Percentiles rank a stretch among this genome's conserved stretches.
Evolutionary conservation across 2,329 filamentous ascomycete species (phyloP).

Genomic region (Aspergillus pseudoviridinutans): DNA sequence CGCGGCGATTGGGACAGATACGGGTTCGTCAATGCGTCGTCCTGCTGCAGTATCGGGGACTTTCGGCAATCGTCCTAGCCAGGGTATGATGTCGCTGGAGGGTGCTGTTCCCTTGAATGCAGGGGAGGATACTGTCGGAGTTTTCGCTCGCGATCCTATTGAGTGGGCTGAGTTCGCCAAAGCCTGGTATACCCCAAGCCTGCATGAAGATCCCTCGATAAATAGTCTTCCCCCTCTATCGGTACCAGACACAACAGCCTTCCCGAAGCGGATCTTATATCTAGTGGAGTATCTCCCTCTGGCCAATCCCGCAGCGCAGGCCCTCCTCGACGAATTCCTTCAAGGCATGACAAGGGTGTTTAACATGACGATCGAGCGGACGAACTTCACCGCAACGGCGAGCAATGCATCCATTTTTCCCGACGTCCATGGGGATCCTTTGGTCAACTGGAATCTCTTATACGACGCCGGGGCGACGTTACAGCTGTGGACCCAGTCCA

Average conservation of each 20-base stretch:
- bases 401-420: conserved; percentile 5
- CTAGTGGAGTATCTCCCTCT: conserved; percentile 17
- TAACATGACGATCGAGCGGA: conserved; percentile 24
- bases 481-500: conserved; percentile 6
- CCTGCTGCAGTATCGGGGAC: conserved; percentile 43
- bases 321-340: conserved; percentile 4
- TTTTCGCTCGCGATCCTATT: conserved; percentile 31
- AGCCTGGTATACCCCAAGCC: conserved; percentile 8
- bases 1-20: conserved; percentile 38
- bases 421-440: neutral
- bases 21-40: conserved; percentile 46
- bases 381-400: conserved; percentile 14
- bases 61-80: conserved; percentile 46
- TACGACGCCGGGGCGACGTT: neutral
- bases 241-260: conserved; percentile 1
- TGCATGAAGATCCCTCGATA: conserved; percentile 6
- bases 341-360: conserved; percentile 11
- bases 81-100: conserved; percentile 39
- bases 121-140: conserved; percentile 42
- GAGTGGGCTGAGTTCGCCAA: conserved; percentile 12
- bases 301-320: conserved; percentile 15
- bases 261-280: conserved; percentile 15
- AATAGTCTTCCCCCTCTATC: conserved; percentile 2
- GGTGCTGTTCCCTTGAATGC: conserved; percentile 41
- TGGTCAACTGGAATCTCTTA: conserved; percentile 3